These are phyloP conservation scores for Phytopythium aichiense DNA, from an alignment of 352 stramenopile genomes.

Conservation along the genomic window DNA sequence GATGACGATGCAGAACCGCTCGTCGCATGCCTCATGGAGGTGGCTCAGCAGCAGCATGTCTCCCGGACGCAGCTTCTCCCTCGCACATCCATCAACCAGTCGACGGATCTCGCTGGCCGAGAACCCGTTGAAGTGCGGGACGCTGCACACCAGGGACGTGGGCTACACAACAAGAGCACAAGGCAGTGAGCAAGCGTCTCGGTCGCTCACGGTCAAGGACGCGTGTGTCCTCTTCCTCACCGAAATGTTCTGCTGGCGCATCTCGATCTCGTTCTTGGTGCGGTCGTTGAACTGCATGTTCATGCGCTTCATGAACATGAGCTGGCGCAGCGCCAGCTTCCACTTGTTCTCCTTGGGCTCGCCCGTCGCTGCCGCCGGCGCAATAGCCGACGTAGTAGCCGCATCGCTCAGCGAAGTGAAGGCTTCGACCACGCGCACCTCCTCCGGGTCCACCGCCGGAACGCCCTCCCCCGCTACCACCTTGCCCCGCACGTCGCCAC, in stretches of 20 bases:
- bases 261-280: constrained; percentile 77
- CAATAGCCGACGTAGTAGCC: not conserved
- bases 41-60: constrained; percentile 35
- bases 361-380: too few species aligned
- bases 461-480: not conserved
- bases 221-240: constrained; percentile 16
- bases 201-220: too few species aligned
- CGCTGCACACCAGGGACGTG: constrained; percentile 65
- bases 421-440: constrained; percentile 7
- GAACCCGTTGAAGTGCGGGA: constrained; percentile 74
- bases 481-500: not conserved
- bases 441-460: not conserved
- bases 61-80: constrained; percentile 40
- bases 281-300: constrained; percentile 75
- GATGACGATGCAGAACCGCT: constrained; percentile 60
- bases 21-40: constrained; percentile 16
- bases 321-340: constrained; percentile 74
- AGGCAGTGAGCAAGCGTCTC: not conserved
- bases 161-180: constrained; percentile 22
- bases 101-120: constrained; percentile 46
- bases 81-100: constrained; percentile 41
- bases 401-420: not conserved
- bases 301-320: constrained; percentile 84
- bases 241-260: constrained; percentile 74
- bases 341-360: constrained; percentile 47